Conservation (phyloP, 257 asterid species). For the Salvia splendens region DNA sequence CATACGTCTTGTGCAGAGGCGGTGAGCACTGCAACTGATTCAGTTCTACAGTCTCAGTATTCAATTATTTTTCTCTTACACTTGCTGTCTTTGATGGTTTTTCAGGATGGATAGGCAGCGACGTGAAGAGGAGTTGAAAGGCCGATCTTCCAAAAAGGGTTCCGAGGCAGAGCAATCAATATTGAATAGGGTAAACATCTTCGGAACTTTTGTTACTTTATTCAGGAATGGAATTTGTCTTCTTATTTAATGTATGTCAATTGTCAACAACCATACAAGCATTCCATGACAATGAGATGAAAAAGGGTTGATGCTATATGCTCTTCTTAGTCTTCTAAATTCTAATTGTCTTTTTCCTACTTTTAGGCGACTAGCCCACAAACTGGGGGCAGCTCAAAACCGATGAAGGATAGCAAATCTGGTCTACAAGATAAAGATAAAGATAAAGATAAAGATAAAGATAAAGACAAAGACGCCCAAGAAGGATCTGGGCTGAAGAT, state of each 20-base stretch:
- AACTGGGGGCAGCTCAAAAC: constrained; percentile 83
- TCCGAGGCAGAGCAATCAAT: constrained; percentile 80
- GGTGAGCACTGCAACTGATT: constrained; percentile 50
- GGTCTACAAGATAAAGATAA: constrained; percentile 55
- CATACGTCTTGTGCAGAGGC: constrained; percentile 90
- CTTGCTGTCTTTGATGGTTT: constrained; percentile 27
- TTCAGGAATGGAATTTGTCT: background rate
- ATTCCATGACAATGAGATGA: background rate
- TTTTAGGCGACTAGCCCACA: constrained; percentile 89
- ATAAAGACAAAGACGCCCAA: constrained; percentile 60
- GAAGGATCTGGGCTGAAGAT: constrained; percentile 78
- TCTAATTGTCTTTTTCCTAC: constrained; percentile 20
- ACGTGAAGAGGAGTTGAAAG: constrained; percentile 90
- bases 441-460: constrained; percentile 49
- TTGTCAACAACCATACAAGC: constrained; percentile 20
- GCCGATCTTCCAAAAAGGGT: constrained; percentile 74
- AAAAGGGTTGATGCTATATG: constrained; percentile 11
- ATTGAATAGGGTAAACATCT: constrained; percentile 59
- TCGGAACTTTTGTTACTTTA: background rate
- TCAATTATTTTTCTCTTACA: constrained; percentile 3
- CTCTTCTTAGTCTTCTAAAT: background rate
- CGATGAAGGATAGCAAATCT: constrained; percentile 75
- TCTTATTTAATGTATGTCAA: constrained; percentile 8
- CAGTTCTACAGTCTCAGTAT: constrained; percentile 16
- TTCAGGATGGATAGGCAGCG: constrained; percentile 94